phyloP scores from a whole-genome alignment of 805 yeast species.

The Cyberlindnera suaveolens region DNA sequence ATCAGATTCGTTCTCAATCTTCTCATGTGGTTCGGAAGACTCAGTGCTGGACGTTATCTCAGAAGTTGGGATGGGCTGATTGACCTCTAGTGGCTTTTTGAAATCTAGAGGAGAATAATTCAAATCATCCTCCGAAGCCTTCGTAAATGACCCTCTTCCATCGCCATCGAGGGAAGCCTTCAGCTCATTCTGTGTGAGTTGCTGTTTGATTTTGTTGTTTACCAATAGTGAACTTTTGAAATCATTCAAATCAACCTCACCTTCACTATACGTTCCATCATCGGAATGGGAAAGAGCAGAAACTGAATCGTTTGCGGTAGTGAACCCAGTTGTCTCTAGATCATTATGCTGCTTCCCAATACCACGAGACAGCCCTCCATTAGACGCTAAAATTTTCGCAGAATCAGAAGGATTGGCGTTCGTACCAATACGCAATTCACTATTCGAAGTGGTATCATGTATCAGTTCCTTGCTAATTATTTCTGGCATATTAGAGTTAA shows the following conservation, averaged over 20 bases:
- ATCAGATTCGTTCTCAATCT: neutral
- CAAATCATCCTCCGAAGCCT: constrained; percentile 1
- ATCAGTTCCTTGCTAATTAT: too few species aligned
- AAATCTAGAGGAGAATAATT: constrained; percentile 2
- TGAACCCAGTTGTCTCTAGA: neutral
- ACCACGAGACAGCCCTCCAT: too few species aligned
- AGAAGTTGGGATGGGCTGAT: too few species aligned
- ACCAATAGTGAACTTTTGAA: neutral
- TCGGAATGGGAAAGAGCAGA: neutral
- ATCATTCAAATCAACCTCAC: neutral
- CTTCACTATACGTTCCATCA: neutral
- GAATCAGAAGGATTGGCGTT: too few species aligned
- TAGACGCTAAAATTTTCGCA: too few species aligned
- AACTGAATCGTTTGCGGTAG: neutral
- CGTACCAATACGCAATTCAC: too few species aligned
- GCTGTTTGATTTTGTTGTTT: neutral
- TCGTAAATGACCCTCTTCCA: too few species aligned
- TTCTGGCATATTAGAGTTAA: too few species aligned
- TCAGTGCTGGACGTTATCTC: too few species aligned
- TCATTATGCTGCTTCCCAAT: too few species aligned
- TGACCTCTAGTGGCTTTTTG: neutral
- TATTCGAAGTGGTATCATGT: too few species aligned
- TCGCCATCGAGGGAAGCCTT: neutral
- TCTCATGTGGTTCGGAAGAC: too few species aligned
- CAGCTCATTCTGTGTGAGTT: neutral